Evolutionary conservation across 495 filamentous ascomycete genomes (phyloP), one percentile per base, ranked within the genome.

Genomic region (Annulohypoxylon maeteangense): DNA sequence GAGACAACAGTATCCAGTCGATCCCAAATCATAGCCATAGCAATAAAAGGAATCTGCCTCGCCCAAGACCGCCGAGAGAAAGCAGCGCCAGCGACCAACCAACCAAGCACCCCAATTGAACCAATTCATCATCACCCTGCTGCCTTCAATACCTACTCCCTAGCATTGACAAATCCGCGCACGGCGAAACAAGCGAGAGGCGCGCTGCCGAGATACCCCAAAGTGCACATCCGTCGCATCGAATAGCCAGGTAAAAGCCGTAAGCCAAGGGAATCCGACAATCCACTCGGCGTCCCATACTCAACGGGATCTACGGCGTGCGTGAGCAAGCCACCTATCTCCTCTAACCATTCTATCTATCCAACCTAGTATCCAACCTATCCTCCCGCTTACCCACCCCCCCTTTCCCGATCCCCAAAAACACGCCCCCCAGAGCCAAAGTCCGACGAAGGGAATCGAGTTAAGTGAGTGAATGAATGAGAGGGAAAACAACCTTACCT

Each of bases 191-290:
- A 54, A 50, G 58, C 44, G 58, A 71, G 54, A 54, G 51, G 53
- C 53, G 42, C 36, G 53, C 58, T 67, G 69, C 55, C 14, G 63
- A 67, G 58, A 60, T 53, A 72, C 69, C 69, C 69, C 63, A 72
- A 72, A 60, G 59, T 66, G 66, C 67, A 74, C 47, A n/a, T 47
- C 61, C 68, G 4, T 11, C 36, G 29, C 32, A 50, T 50, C 18
- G 32, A 44, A 66, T 47, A 47, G 31, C 62, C 62, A 62, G 62
- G 62, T 66, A 62, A 56, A 56, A 44, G 27, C 40, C 54, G 48
- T 56, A 70, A 61, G 68, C 68, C 68, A 65, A 70, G 67, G 68
- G 55, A 56, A 7, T 4, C 16, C 6, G n/a, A 44, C 40, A 18
- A 27, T 64, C 58, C 44, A 38, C 47, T 20, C 48, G 11, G 50